Evolutionary conservation across 1,139 yeast species (phyloP).

Genomic region (Sugiyamaella novakii): DNA sequence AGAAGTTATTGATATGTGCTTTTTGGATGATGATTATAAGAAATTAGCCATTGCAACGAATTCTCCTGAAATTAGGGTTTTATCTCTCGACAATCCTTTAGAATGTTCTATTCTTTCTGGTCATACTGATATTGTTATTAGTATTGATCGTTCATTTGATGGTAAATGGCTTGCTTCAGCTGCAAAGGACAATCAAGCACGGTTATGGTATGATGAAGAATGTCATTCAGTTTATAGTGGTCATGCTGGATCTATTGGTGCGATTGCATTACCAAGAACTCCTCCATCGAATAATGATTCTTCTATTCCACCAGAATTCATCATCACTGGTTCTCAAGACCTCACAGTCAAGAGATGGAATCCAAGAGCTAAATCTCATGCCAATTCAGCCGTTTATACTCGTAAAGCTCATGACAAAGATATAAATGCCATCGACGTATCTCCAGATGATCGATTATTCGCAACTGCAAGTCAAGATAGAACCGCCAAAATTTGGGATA

Average conservation of each 20-base stretch:
- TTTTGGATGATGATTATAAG: conserved; percentile 48
- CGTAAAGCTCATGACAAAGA: conserved; percentile 97
- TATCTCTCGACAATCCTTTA: conserved; percentile 51
- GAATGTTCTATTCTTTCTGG: conserved; percentile 72
- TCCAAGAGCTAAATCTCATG: conserved; percentile 31
- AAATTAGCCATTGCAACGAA: conserved; percentile 85
- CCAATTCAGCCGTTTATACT: conserved; percentile 67
- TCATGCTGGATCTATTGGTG: conserved; percentile 85
- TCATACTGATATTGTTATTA: conserved; percentile 81
- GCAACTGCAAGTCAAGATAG: conserved; percentile 98
- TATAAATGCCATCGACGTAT: conserved; percentile 80
- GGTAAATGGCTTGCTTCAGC: conserved; percentile 92
- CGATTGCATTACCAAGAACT: conserved; percentile 71
- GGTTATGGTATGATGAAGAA: conserved; percentile 59
- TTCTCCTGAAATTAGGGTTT: conserved; percentile 83
- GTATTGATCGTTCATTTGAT: conserved; percentile 73
- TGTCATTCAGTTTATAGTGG: conserved; percentile 55
- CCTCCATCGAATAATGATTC: conserved; percentile 38
- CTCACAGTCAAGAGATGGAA: conserved; percentile 89
- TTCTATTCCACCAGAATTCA: conserved; percentile 60
- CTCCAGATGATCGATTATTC: conserved; percentile 84
- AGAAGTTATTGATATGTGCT: conserved; percentile 80
- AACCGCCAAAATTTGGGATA: conserved; percentile 85
- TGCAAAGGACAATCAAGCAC: conserved; percentile 85
- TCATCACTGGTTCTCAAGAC: conserved; percentile 86